Conservation (phyloP, 495 filamentous ascomycete species). For the Lasiosphaeriaceae sp. region DNA sequence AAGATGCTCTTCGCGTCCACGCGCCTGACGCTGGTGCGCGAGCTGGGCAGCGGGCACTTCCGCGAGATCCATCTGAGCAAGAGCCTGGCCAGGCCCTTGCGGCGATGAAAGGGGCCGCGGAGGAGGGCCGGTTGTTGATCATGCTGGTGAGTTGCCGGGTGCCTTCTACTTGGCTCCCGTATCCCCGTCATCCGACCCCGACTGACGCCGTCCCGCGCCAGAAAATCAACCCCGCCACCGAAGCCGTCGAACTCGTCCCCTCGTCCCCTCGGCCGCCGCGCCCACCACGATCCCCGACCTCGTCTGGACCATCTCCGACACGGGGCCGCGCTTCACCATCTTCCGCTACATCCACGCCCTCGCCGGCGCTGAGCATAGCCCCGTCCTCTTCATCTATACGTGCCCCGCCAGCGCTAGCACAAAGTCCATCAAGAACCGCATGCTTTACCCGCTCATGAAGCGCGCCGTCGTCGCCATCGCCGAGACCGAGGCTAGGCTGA, state of each 20-base stretch:
- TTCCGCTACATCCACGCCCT: slow-evolving; percentile 62
- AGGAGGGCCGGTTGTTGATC: slow-evolving; percentile 60
- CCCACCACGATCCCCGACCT: slow-evolving; percentile 42
- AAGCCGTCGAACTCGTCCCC: slow-evolving; percentile 71
- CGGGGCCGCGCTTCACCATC: slow-evolving; percentile 85
- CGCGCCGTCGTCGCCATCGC: slow-evolving; percentile 67
- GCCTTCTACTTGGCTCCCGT: background rate
- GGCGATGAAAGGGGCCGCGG: slow-evolving; percentile 59
- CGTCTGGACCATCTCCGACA: slow-evolving; percentile 65
- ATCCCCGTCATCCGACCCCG: background rate
- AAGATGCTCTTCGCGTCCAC: slow-evolving; percentile 96
- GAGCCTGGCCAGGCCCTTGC: slow-evolving; percentile 60
- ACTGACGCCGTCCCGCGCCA: slow-evolving; percentile 17
- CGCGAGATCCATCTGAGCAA: slow-evolving; percentile 56
- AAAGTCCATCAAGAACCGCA: slow-evolving; percentile 82
- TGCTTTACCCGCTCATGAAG: slow-evolving; percentile 89
- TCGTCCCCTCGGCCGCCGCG: slow-evolving; percentile 45
- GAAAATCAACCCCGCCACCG: slow-evolving; percentile 71
- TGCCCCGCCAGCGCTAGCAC: slow-evolving; percentile 65
- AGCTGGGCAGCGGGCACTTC: slow-evolving; percentile 88
- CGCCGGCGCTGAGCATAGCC: slow-evolving; percentile 51
- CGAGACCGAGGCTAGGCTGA: slow-evolving; percentile 63
- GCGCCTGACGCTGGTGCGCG: slow-evolving; percentile 73
- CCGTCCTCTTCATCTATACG: slow-evolving; percentile 90
- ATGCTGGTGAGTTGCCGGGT: slow-evolving; percentile 64